Evolutionary conservation across 192 early-diverging fungal genomes (phyloP).

Genomic region (Oehlia diaphana): DNA sequence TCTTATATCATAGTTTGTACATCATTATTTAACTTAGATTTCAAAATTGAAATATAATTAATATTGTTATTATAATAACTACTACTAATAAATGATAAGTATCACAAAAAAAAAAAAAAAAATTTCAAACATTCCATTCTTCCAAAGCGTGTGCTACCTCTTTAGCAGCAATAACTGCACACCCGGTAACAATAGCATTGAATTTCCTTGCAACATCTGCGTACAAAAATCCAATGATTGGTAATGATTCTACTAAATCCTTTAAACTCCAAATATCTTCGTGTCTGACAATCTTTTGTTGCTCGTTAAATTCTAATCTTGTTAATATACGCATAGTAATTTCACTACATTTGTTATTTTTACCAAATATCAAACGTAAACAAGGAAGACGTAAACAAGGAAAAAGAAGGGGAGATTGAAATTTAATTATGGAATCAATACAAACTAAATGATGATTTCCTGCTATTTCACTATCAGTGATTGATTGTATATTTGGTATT

Average conservation of each 20-base stretch:
- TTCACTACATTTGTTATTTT: background rate
- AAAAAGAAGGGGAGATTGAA: background rate
- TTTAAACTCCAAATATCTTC: conserved; percentile 28
- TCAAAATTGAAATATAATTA: no score
- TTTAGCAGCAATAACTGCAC: background rate
- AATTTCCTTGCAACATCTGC: background rate
- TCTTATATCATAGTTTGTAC: no score
- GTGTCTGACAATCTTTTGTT: conserved; percentile 23
- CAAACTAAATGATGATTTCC: conserved; percentile 16
- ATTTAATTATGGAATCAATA: conserved; percentile 21
- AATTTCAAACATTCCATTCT: background rate
- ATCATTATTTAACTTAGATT: no score
- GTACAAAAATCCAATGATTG: conserved; percentile 20
- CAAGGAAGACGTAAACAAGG: background rate
- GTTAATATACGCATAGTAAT: background rate
- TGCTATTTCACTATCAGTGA: background rate
- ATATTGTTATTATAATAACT: no score
- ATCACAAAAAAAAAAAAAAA: no score
- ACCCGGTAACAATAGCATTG: background rate
- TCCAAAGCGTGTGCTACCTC: background rate
- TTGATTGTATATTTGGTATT: background rate
- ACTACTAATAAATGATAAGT: no score
- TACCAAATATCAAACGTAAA: background rate
- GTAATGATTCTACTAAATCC: conserved; percentile 19
- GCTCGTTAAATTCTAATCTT: conserved; percentile 26